phyloP scores from a whole-genome alignment of 1,139 yeast species.

The Blastobotrys serpentis region DNA sequence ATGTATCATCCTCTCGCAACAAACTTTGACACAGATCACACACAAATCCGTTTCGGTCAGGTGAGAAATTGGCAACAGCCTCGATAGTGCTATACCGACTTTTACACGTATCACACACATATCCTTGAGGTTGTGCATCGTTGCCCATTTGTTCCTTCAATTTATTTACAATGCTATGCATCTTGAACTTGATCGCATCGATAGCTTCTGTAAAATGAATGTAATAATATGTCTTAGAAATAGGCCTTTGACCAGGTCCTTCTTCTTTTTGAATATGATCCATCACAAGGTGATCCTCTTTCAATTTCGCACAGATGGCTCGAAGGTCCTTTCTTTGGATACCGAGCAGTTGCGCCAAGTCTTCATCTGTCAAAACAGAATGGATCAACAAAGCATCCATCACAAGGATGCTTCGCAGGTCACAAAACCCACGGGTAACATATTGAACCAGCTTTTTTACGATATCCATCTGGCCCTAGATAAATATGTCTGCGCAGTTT shows the following conservation, averaged over 20 bases:
- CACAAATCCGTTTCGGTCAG: conserved; percentile 73
- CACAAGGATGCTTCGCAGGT: conserved; percentile 76
- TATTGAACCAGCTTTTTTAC: conserved; percentile 47
- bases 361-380: conserved; percentile 93
- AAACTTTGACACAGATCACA: conserved; percentile 81
- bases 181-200: conserved; percentile 95
- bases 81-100: conserved; percentile 82
- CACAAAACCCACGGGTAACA: conserved; percentile 85
- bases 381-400: conserved; percentile 89
- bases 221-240: conserved; percentile 76
- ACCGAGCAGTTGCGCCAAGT: conserved; percentile 73
- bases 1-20: conserved; percentile 83
- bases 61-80: conserved; percentile 77
- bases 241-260: conserved; percentile 65
- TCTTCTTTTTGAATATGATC: conserved; percentile 79
- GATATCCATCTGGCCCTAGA: conserved; percentile 35
- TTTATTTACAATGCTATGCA: conserved; percentile 76
- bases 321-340: conserved; percentile 86
- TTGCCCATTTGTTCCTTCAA: conserved; percentile 75
- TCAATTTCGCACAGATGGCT: conserved; percentile 72
- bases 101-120: conserved; percentile 82
- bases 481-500: neutral
- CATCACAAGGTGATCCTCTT: conserved; percentile 68
- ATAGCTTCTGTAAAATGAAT: conserved; percentile 91
- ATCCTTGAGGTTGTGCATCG: conserved; percentile 91